Base-by-base conservation (phyloP, 2,329 filamentous ascomycete species). In the Beauveria caledonica region DNA sequence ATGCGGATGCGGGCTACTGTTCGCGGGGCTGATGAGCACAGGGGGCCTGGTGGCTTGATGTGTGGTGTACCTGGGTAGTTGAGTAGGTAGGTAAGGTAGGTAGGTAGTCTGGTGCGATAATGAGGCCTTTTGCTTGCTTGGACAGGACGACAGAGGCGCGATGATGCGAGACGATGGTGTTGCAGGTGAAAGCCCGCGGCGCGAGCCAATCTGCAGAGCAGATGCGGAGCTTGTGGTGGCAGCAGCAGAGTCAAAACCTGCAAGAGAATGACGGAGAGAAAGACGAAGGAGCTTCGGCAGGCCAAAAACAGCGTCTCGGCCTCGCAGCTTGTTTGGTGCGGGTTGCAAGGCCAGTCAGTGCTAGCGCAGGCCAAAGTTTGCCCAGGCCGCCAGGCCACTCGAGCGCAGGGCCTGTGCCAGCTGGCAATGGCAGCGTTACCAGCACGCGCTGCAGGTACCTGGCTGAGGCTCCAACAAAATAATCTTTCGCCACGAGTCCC, bases 1-100 rank as follows among this genome's bases (percentile, higher is more conserved):
- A 33, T 50, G 49, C 50, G 21, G 50, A 21, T 55, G 53, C 53
- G 40, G 53, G 53, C 25, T 54, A 17, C n/a, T 33, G 48, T 54
- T 54, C 39, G 52, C 52, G 52, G 52, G 52, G 52, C 39, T 33
- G 52, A 33, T 44, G 52, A 54, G 52, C 39, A 21, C 33, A 55
- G 17, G 52, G 33, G 25, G 39, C n/a, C 40, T 29, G 27, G 27
- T 8, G 27, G n/a, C 27, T 29, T 29, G 21, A 8, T 36, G 21
- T 29, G 46, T 50, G 48, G 15, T 53, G 50, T 53, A 36, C 33
- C 33, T 36, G 33, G 23, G 46, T 48, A 27, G 21, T 10, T 25
- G 17, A 11, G 21, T 21, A 13, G 13, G 45, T 23, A 48, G 53
- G 25, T 29, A 40, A 23, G 27, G 39, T 40, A 15, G 23, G 33